Base-by-base conservation (phyloP, 306 rosid species). In the Amphicarpaea edgeworthii region DNA sequence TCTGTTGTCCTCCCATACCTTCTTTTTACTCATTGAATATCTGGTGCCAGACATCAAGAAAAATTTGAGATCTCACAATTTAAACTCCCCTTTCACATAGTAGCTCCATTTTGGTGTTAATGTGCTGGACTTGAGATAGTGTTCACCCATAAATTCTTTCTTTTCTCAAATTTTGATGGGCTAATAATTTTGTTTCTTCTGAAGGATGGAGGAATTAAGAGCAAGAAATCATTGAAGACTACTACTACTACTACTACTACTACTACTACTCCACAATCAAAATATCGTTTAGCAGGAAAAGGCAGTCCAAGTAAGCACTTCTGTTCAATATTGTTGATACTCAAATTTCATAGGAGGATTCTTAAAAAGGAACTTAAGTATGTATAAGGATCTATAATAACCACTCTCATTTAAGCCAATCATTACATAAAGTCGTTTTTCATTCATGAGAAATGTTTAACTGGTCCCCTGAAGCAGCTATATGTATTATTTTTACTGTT, bases 271-370 rank as follows among this genome's bases (percentile, higher is more conserved):
- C 86, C 61, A 70, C 97, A 85, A 79, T 87, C 86, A 59, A 90
- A 83, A 67, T 89, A 90, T 84, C 89, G 88, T 15, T 90, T 91
- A 14, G 93, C 93, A 6, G 91, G 83, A 72, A 92, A 91, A 77
- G 89, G 67, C 76, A 88, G 90, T 82, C 93, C 92, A 1, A 87
- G 93, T 88, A 86, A 93, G 91, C 34, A 61, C 64, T 50, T 63
- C 50, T 51, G 53, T 68, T 71, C 64, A 12, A 53, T 64, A 30
- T 43, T 26, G 15, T 20, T 28, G 30, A 50, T 32, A 30, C 38
- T 30, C n/a, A 14, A 30, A 30, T 30, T 3, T 30, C 7, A 30
- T 30, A 7, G 37, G 37, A 30, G 50, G 28, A 64, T 71, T 51
- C 24, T 20, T 12, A 62, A 46, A 8, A 21, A 20, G 50, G 5